Conservation (phyloP, 2,329 filamentous ascomycete species). For the Fusarium sp. region DNA sequence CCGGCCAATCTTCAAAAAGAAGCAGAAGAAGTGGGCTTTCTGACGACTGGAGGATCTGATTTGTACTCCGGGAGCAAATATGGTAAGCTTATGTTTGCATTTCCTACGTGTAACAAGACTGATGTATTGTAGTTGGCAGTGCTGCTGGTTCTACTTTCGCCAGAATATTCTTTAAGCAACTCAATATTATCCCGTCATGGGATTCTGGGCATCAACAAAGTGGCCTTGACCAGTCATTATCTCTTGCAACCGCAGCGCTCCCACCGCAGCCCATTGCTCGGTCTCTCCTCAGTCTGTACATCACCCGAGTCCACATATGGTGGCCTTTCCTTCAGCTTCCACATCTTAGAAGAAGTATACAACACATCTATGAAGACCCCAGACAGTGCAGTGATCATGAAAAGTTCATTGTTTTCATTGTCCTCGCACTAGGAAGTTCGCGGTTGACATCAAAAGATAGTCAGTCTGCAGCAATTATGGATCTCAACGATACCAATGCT, state of each 20-base stretch:
- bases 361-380: not conserved
- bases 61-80: constrained; percentile 7
- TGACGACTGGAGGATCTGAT: not conserved
- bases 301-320: not conserved
- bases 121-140: constrained; percentile 7
- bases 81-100: not conserved
- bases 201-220: rapidly evolving
- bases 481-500: not conserved
- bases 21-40: constrained; percentile 14
- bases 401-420: not conserved
- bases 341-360: not conserved
- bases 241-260: rapidly evolving
- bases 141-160: constrained; percentile 18
- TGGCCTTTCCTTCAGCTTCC: constrained; percentile 15
- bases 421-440: not conserved
- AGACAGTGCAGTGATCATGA: not conserved
- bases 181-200: not conserved
- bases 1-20: constrained; percentile 3
- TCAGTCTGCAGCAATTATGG: not conserved
- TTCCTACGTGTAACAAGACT: not conserved
- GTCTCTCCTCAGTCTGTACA: not conserved
- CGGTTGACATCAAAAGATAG: not conserved
- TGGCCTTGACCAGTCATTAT: not conserved
- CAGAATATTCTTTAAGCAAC: constrained; percentile 20
- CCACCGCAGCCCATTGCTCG: not conserved